Percentiles rank a stretch among this genome's conserved stretches.
phyloP scores from a whole-genome alignment of 257 asterid species.

The Forsythia viridissima region DNA sequence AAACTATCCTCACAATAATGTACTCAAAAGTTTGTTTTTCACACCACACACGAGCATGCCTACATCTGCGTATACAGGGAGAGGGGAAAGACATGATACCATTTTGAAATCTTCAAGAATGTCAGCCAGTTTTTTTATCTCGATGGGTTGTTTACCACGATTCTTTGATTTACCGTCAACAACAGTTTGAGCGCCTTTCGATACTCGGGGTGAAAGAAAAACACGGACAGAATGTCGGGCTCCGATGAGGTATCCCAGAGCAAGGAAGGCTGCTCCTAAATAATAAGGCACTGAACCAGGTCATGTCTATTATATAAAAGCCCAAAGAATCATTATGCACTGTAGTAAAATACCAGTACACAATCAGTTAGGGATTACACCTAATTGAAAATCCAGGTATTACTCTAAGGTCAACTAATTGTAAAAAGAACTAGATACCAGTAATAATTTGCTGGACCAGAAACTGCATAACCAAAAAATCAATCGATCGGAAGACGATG shows the following conservation, averaged over 20 bases:
- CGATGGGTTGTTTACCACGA: slow-evolving; percentile 54
- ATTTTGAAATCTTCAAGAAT: too few species aligned
- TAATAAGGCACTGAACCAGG: slow-evolving; percentile 70
- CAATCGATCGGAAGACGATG: slow-evolving; percentile 3
- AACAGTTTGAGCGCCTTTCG: slow-evolving; percentile 28
- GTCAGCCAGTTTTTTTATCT: slow-evolving; percentile 83
- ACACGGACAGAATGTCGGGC: slow-evolving; percentile 44
- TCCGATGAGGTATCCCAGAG: slow-evolving; percentile 75
- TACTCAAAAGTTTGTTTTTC: not conserved
- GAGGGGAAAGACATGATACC: slow-evolving; percentile 32
- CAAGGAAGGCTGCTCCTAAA: slow-evolving; percentile 84
- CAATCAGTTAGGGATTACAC: not conserved
- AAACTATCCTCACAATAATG: slow-evolving; percentile 13
- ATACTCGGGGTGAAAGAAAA: slow-evolving; percentile 21
- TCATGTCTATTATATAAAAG: slow-evolving; percentile 65
- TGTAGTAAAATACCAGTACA: slow-evolving; percentile 27
- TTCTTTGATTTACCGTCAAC: slow-evolving; percentile 48
- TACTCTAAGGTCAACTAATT: not conserved
- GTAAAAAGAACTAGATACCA: slow-evolving; percentile 15
- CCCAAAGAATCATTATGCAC: slow-evolving; percentile 39
- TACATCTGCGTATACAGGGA: slow-evolving; percentile 6
- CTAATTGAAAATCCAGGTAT: not conserved
- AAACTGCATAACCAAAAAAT: slow-evolving; percentile 4
- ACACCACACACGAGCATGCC: not conserved
- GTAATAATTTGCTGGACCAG: slow-evolving; percentile 17